Evolutionary conservation across 2,329 filamentous ascomycete species (phyloP), one percentile per base, ranked within the genome.

Genomic region (Chrysoporthe puriensis): DNA sequence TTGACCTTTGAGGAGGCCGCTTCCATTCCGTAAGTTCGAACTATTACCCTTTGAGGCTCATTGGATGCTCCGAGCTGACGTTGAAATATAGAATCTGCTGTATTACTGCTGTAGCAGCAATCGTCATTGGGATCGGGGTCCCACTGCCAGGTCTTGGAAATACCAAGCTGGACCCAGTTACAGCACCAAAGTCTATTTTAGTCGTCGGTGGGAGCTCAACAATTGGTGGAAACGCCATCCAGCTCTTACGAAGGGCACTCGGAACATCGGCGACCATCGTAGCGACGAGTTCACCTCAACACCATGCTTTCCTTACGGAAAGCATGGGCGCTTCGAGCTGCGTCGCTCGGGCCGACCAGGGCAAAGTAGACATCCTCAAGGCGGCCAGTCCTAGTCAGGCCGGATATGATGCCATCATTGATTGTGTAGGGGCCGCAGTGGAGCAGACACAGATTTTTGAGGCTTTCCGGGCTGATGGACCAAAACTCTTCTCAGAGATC

Each of bases 151-250:
- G 70, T 34, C 71, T 77, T 18, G 48, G 64, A 7, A 62, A 66
- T 16, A 46, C 36, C n/a, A 61, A 63, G 8, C 18, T 36, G 3
- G 16, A 54, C 50, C 26, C 44, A 18, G 21, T 42, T 36, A 58
- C 70, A 21, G 42, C 34, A 21, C 69, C 56, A 18, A 66, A 67
- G 62, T 78, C 77, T 0, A 70, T 79, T 42, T 76, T 81, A 1
- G 72, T 81, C 14, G 71, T 80, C 0, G 78, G 78, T 44, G 79
- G 76, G 26, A 77, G 76, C 66, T 79, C 78, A 6, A 73, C 70
- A 2, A 70, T 77, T 46, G 79, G 78, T 5, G 70, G 74, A 1
- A 71, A 73, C 3, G 75, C 75, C 16, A 75, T 80, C 42, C 78
- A 80, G 69, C 74, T 80, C 16, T 73, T 80, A 3, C 77, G 77